Conservation (phyloP, 2,329 filamentous ascomycete genomes). For the Fusarium tanahbumbuense region DNA sequence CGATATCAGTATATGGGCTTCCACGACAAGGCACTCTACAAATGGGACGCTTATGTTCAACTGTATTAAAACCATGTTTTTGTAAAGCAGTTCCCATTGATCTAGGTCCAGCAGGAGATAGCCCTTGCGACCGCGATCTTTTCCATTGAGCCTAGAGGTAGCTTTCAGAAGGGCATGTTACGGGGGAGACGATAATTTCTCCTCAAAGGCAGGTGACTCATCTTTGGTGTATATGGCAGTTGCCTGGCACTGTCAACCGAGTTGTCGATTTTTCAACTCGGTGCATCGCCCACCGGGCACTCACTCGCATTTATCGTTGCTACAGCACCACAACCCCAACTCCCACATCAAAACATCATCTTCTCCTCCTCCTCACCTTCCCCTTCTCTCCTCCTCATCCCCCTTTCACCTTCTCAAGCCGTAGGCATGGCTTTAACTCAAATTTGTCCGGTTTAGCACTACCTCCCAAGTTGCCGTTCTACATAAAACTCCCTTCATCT, state of each 20-base stretch:
- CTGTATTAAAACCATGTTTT: not conserved
- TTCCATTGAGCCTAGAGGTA: not conserved
- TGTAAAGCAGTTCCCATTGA: not conserved
- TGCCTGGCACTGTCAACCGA: not conserved
- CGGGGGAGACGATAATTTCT: not conserved
- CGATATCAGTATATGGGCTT: not conserved
- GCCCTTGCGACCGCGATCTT: not conserved
- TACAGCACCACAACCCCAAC: not conserved
- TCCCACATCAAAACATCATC: not conserved
- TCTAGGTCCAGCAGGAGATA: not conserved
- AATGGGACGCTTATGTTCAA: not conserved
- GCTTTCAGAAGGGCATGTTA: not conserved
- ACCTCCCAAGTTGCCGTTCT: no score
- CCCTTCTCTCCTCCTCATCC: no score
- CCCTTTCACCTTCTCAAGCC: no score
- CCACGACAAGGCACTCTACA: not conserved
- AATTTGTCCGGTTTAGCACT: no score
- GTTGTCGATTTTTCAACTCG: not conserved
- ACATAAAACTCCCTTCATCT: no score
- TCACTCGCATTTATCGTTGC: not conserved
- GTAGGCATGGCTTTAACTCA: no score
- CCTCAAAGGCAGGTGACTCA: not conserved
- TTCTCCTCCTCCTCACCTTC: not conserved
- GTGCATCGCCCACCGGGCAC: not conserved
- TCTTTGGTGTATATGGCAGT: not conserved